phyloP scores from a whole-genome alignment of 331 rosid species.

The Rhamnella rubrinervis region DNA sequence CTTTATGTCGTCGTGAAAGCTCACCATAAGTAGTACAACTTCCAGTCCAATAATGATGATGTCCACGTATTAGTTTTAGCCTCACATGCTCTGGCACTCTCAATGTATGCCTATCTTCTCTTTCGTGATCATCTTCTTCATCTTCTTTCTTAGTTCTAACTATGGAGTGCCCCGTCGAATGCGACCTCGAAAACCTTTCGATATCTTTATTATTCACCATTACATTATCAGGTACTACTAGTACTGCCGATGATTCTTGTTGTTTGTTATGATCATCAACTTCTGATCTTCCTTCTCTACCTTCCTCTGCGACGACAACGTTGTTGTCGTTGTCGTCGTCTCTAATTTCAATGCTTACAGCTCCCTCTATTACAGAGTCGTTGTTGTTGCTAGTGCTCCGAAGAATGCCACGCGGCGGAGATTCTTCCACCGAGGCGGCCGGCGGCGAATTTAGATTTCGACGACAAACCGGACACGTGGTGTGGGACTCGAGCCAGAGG shows the following conservation, averaged over 20 bases:
- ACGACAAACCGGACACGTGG: constrained; percentile 89
- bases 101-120: constrained; percentile 53
- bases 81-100: constrained; percentile 51
- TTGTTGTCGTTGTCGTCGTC: constrained; percentile 16
- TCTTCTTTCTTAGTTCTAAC: constrained; percentile 29
- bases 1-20: constrained; percentile 13
- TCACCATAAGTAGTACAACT: constrained; percentile 60
- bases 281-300: not conserved
- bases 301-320: not conserved
- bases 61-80: constrained; percentile 39
- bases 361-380: constrained; percentile 3
- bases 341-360: constrained; percentile 37
- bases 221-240: too few species aligned
- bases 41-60: constrained; percentile 26
- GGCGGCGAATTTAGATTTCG: constrained; percentile 42
- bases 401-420: not conserved
- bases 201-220: not conserved
- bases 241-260: not conserved
- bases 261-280: not conserved
- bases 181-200: constrained; percentile 54
- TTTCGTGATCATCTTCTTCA: not conserved
- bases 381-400: not conserved
- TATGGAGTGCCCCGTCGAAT: constrained; percentile 82
- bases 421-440: not conserved
- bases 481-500: constrained; percentile 73